These are phyloP conservation scores for Syzygium oleosum DNA, from an alignment of 345 rosid species.

Conservation along the genomic window DNA sequence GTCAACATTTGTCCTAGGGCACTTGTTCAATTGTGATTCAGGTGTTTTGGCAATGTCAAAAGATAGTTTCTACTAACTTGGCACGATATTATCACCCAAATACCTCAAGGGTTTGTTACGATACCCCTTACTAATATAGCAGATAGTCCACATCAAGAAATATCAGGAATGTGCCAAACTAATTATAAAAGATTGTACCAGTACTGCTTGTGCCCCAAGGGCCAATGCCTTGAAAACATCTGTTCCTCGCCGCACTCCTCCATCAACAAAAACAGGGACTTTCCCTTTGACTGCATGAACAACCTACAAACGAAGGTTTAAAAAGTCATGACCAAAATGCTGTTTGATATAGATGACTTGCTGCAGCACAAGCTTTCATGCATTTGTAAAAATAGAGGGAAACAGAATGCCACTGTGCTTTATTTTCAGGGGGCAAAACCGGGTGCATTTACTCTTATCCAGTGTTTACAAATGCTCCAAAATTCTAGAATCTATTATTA, in stretches of 20 bases:
- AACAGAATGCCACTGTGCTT: neutral
- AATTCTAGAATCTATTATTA: neutral
- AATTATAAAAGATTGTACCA: conserved; percentile 31
- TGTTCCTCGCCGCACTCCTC: conserved; percentile 80
- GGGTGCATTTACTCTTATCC: neutral
- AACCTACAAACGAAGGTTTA: conserved; percentile 28
- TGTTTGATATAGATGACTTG: neutral
- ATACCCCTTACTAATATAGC: neutral
- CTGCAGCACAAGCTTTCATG: neutral
- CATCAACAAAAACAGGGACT: conserved; percentile 73
- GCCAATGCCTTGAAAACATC: conserved; percentile 88
- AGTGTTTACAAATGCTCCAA: neutral
- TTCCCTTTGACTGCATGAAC: conserved; percentile 63
- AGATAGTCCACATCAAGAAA: neutral
- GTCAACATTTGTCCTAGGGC: neutral
- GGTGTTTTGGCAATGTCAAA: neutral
- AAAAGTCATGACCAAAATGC: neutral
- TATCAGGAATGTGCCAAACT: neutral
- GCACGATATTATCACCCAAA: neutral
- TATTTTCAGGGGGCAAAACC: neutral
- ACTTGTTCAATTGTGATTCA: neutral
- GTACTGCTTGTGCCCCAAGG: conserved; percentile 87
- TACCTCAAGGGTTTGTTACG: neutral
- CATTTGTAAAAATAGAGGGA: neutral
- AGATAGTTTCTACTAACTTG: neutral